A percentile compares a stretch with the other conserved stretches of the same genome.
Conservation (phyloP, 768 basidiomycete species). For the Mrakia frigida region DNA sequence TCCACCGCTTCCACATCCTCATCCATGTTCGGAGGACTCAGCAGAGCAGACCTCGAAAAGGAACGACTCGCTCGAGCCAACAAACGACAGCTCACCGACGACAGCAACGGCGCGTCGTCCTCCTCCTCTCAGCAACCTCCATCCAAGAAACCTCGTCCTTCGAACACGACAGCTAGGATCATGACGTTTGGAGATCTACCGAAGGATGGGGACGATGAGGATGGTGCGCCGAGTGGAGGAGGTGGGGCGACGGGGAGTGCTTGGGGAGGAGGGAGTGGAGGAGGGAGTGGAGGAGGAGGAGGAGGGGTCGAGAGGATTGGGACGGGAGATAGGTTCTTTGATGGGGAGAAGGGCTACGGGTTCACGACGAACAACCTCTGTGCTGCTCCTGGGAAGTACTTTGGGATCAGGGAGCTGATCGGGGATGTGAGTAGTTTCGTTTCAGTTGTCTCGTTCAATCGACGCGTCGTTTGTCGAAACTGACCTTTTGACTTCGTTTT, state of each 20-base stretch:
- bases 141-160: not conserved
- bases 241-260: too few relatives aligned
- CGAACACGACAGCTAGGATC: not conserved
- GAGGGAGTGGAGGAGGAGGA: not conserved
- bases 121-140: not conserved
- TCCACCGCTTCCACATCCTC: not conserved
- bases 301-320: not conserved
- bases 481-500: not conserved
- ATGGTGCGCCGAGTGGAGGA: too few relatives aligned
- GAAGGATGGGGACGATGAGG: not conserved
- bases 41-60: not conserved
- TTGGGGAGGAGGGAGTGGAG: too few relatives aligned
- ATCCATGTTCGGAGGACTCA: slow-evolving; percentile 1
- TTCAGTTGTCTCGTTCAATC: not conserved
- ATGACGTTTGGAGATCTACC: not conserved
- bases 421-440: slow-evolving; percentile 6
- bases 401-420: slow-evolving; percentile 4
- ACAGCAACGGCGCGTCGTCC: not conserved
- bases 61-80: slow-evolving; percentile 10
- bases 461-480: not conserved
- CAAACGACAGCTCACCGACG: slow-evolving; percentile 2
- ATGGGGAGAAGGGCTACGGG: not conserved
- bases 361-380: slow-evolving; percentile 4
- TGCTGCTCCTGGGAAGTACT: not conserved
- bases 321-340: slow-evolving; percentile 9